Conservation (phyloP, 2,329 filamentous ascomycete species). For the Botrytis aclada region DNA sequence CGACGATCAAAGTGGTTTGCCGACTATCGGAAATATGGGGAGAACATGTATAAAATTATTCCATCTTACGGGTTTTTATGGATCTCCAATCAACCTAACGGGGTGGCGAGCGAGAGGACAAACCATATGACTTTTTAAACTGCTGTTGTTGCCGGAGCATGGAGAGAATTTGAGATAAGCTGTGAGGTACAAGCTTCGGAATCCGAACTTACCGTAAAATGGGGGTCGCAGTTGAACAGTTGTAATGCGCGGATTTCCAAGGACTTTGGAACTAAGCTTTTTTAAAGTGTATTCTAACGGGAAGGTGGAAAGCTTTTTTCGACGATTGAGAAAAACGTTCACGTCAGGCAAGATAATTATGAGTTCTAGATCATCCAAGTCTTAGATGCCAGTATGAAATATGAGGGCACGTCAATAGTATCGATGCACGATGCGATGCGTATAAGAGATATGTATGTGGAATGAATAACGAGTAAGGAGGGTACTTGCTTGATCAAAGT, state of each 20-base stretch:
- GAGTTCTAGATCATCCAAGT: neutral
- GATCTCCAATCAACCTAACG: neutral
- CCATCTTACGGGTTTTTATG: neutral
- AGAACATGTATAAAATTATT: neutral
- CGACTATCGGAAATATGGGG: neutral
- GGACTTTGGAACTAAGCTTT: neutral
- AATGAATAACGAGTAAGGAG: neutral
- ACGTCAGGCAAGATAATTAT: neutral
- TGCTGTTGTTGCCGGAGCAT: neutral
- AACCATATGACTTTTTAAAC: neutral
- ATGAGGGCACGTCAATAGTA: neutral
- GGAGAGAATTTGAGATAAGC: neutral
- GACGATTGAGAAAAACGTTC: neutral
- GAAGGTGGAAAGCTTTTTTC: neutral
- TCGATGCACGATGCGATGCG: neutral
- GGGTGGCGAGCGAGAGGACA: neutral
- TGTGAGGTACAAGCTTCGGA: neutral
- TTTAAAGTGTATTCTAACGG: neutral
- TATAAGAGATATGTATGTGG: neutral
- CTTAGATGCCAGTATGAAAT: neutral
- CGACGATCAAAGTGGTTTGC: neutral
- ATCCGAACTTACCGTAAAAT: neutral
- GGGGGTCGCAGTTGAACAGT: neutral
- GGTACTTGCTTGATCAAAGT: neutral
- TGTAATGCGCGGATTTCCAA: neutral